phyloP scores from a whole-genome alignment of 2,329 filamentous ascomycete species.

The Penicillium oxalicum region DNA sequence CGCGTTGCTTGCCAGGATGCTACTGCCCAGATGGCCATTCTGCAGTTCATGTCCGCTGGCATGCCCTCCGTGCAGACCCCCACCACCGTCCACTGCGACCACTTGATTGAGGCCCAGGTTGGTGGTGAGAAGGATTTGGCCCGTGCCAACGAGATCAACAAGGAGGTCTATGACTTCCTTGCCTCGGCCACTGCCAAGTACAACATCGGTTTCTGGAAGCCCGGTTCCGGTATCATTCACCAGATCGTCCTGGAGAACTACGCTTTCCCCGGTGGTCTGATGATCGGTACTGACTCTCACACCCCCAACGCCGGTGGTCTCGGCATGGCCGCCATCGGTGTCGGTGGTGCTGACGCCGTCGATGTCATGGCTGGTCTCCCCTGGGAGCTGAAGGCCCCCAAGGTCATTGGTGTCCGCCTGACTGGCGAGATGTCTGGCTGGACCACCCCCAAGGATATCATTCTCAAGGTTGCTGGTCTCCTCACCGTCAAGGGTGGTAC shows the following conservation, averaged over 20 bases:
- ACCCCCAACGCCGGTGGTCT: slow-evolving; percentile 93
- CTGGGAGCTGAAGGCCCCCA: slow-evolving; percentile 95
- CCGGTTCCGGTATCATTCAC: slow-evolving; percentile 98
- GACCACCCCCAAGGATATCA: slow-evolving; percentile 93
- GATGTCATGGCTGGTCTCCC: slow-evolving; percentile 93
- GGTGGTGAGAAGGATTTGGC: slow-evolving; percentile 91
- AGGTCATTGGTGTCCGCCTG: slow-evolving; percentile 47
- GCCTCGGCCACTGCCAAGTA: slow-evolving; percentile 93
- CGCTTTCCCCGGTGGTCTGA: slow-evolving; percentile 94
- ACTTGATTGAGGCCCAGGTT: slow-evolving; percentile 96
- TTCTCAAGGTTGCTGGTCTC: slow-evolving; percentile 79
- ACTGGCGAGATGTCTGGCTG: slow-evolving; percentile 75
- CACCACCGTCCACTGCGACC: slow-evolving; percentile 95
- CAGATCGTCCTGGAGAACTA: slow-evolving; percentile 99
- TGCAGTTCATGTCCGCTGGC: slow-evolving; percentile 99
- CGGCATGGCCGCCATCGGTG: slow-evolving; percentile 94
- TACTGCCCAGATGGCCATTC: slow-evolving; percentile 98
- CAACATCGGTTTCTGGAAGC: slow-evolving; percentile 99
- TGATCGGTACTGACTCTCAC: slow-evolving; percentile 96
- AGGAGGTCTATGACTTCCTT: slow-evolving; percentile 98
- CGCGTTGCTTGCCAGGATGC: slow-evolving; percentile 99
- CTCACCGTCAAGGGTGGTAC: slow-evolving; percentile 92
- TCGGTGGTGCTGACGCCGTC: slow-evolving; percentile 93
- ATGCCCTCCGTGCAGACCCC: slow-evolving; percentile 94
- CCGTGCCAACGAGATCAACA: slow-evolving; percentile 88